Percentiles rank a stretch among this genome's conserved stretches.
Conservation (phyloP, 1,284 basidiomycete species). For the Lignosus rhinocerotis region DNA sequence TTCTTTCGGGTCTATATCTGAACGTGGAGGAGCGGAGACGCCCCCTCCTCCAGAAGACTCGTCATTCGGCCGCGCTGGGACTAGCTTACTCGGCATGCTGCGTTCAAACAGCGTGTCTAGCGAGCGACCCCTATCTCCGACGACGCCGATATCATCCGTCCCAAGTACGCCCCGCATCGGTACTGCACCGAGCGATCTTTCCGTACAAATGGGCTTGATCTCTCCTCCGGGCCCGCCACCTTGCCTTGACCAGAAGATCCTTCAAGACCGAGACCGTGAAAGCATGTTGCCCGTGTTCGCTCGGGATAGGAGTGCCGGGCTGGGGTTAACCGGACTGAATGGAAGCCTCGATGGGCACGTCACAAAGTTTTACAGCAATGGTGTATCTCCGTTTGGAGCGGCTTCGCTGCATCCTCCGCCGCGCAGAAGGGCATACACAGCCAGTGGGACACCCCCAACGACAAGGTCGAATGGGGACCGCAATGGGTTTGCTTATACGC, state of each 20-base stretch:
- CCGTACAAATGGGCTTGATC: slow-evolving; percentile 22
- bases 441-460: slow-evolving; percentile 29
- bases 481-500: slow-evolving; percentile 30
- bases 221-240: slow-evolving; percentile 16
- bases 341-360: slow-evolving; percentile 12
- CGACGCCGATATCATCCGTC: slow-evolving; percentile 24
- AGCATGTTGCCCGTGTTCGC: slow-evolving; percentile 20
- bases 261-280: slow-evolving; percentile 43
- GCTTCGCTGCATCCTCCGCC: slow-evolving; percentile 65
- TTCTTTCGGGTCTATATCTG: slow-evolving; percentile 36
- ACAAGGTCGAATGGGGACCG: slow-evolving; percentile 18
- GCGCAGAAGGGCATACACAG: slow-evolving; percentile 52
- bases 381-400: slow-evolving; percentile 24
- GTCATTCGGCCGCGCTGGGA: slow-evolving; percentile 55
- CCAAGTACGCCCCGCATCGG: slow-evolving; percentile 23
- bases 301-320: slow-evolving; percentile 17
- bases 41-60: slow-evolving; percentile 38
- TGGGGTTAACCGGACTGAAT: slow-evolving; percentile 13
- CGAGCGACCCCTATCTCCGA: slow-evolving; percentile 27
- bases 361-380: slow-evolving; percentile 12
- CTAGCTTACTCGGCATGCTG: slow-evolving; percentile 54
- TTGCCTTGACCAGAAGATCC: slow-evolving; percentile 50
- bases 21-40: slow-evolving; percentile 18
- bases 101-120: slow-evolving; percentile 38
- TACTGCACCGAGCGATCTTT: slow-evolving; percentile 18